Base-by-base conservation (phyloP, 2,329 filamentous ascomycete species). In the Epicoccum sorghinum region DNA sequence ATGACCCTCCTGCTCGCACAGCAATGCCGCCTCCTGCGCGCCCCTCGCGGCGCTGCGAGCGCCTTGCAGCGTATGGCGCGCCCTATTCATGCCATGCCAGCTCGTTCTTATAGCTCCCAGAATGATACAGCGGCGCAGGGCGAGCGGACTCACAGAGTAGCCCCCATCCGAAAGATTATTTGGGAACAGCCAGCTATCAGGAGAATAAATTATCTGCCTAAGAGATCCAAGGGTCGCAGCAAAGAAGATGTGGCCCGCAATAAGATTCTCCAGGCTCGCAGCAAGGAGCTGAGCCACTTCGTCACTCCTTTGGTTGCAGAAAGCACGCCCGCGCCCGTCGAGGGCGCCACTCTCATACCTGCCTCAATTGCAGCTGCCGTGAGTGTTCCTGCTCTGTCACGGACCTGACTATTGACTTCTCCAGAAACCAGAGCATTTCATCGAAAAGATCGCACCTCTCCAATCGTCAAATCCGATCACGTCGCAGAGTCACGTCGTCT, bases 1-100 rank as follows among this genome's bases (percentile, higher is more conserved):
- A 72, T 73, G 70, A 62, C 61, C 67, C 65, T 59, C 49, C 53
- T 65, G 66, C 61, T 61, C 54, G 53, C 63, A 38, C 68, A 61
- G 50, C 64, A 59, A 68, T 72, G 67, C 53, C 63, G 59, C 51
- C 57, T 63, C 58, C 44, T 64, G 61, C 52, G 62, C 45, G 56
- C 51, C 41, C 45, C 60, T 43, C 56, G 50, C 37, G 50, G 48
- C 27, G 54, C 59, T 35, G 39, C 49, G 27, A 24, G 43, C 18
- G 23, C 48, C 9, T 40, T 57, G 33, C 41, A 29, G 39, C 47
- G 55, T 42, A n/a, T 39, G 33, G 54, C 36, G 24, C 18, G 36
- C 24, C 42, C 40, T 22, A 14, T 45, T 35, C 36, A 37, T 13
- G 33, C 42, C 7, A 24, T 23, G n/a, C 23, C 48, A 13, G n/a